These are phyloP conservation scores for Zoysia pacifica DNA, from an alignment of 176 grass and related monocot species.

Conservation along the genomic window DNA sequence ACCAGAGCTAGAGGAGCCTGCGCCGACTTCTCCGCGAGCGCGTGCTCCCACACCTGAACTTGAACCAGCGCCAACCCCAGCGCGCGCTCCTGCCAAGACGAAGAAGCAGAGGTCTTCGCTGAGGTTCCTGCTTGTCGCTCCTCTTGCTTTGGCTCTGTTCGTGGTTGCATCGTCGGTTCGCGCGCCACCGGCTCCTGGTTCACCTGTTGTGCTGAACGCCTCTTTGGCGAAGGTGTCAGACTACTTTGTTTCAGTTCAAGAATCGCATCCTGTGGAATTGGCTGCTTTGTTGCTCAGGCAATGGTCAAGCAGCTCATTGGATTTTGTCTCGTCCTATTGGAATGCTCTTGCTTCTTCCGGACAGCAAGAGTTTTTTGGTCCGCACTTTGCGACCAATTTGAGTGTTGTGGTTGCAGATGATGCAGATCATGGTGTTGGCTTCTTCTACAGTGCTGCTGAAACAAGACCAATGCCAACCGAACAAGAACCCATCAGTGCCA, in stretches of 20 bases:
- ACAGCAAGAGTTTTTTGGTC: slow-evolving; percentile 45
- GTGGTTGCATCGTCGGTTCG: slow-evolving; percentile 42
- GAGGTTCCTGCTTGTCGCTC: slow-evolving; percentile 43
- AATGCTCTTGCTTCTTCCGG: slow-evolving; percentile 22
- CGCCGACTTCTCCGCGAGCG: not conserved
- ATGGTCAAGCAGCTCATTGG: slow-evolving; percentile 58
- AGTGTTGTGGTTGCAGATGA: slow-evolving; percentile 41
- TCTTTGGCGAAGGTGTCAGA: slow-evolving; percentile 43
- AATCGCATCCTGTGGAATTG: slow-evolving; percentile 55
- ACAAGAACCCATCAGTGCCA: slow-evolving; percentile 17
- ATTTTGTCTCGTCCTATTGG: slow-evolving; percentile 45
- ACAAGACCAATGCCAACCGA: slow-evolving; percentile 16
- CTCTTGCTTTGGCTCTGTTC: slow-evolving; percentile 49
- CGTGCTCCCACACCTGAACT: slow-evolving; percentile 1
- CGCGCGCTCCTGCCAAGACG: slow-evolving; percentile 23
- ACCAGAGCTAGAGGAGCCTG: not conserved
- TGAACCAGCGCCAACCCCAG: not conserved
- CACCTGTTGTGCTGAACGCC: slow-evolving; percentile 41
- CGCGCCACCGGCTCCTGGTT: slow-evolving; percentile 40
- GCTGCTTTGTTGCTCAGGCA: slow-evolving; percentile 57
- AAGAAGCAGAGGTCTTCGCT: slow-evolving; percentile 29
- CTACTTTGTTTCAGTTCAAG: slow-evolving; percentile 51
- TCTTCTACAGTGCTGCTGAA: slow-evolving; percentile 42
- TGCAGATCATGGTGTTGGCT: slow-evolving; percentile 36
- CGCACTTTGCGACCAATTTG: slow-evolving; percentile 50